phyloP scores from a whole-genome alignment of 164 flowering plant genomes.

The Buxus sempervirens region DNA sequence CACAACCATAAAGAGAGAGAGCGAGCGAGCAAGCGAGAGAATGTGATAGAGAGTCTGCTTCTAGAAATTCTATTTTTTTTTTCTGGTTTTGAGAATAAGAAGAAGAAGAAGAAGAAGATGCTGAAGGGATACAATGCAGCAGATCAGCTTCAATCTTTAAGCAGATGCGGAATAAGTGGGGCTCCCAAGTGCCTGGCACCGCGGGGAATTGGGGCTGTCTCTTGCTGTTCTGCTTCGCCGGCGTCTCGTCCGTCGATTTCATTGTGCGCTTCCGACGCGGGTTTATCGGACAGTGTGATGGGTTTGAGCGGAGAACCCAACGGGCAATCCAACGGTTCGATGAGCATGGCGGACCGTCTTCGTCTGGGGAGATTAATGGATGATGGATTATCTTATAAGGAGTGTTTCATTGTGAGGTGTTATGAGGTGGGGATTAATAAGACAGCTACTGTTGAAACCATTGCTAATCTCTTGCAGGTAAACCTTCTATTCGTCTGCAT shows the following conservation, averaged over 20 bases:
- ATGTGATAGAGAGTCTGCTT: neutral
- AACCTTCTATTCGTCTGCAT: neutral
- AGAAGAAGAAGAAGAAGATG: slow-evolving; percentile 14
- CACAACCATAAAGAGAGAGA: neutral
- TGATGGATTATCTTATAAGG: slow-evolving; percentile 83
- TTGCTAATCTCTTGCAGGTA: slow-evolving; percentile 96
- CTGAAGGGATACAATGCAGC: slow-evolving; percentile 31
- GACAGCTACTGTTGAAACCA: slow-evolving; percentile 93
- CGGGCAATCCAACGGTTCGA: slow-evolving; percentile 8
- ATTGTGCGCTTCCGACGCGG: slow-evolving; percentile 13
- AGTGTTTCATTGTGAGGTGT: slow-evolving; percentile 77
- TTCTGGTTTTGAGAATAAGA: neutral
- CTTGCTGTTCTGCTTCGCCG: slow-evolving; percentile 6
- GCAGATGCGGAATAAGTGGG: slow-evolving; percentile 22
- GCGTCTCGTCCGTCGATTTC: neutral
- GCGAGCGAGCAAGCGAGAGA: neutral
- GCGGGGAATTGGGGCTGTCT: slow-evolving; percentile 10
- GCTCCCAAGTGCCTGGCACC: slow-evolving; percentile 5
- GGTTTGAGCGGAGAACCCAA: slow-evolving; percentile 9
- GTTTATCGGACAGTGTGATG: slow-evolving; percentile 16
- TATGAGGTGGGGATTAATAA: slow-evolving; percentile 93
- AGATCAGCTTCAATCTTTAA: slow-evolving; percentile 25
- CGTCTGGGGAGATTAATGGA: slow-evolving; percentile 70
- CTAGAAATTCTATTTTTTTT: neutral
- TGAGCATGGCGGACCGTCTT: slow-evolving; percentile 62